Evolutionary conservation across 371 early-diverging fungal genomes (phyloP), one percentile per base, ranked within the genome.

Genomic region (Apophysomyces sp.): DNA sequence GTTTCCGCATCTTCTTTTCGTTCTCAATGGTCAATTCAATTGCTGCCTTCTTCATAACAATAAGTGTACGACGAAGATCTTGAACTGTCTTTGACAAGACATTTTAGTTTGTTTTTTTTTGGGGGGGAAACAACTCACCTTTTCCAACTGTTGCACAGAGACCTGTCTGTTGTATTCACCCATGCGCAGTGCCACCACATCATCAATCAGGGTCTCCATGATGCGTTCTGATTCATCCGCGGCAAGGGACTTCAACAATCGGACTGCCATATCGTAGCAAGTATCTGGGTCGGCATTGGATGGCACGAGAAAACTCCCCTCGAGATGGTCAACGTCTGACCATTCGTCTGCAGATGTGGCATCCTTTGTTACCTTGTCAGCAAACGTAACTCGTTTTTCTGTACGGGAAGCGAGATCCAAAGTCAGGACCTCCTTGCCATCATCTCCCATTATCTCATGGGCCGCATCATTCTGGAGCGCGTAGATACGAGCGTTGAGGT

Each of bases 21-120:
- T 88, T 90, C n/a, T 89, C 83, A 18, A 86, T 67, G 0, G 92
- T 89, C 1, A 89, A 82, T 21, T 86, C 82, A 7, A 88, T 74
- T 8, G 91, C 90, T 0, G 89, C 85, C 60, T 85, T 84, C 29
- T 92, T 87, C 89, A 92, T 89, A 0, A 87, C 85, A 41, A 89
- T 74, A 51, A 92, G 66, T 3, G 87, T 86, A 27, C 85, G 78
- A 52, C 87, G 82, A 36, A 92, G 72, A 32, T 91, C 89, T 53
- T 80, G 73, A 4, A 87, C 79, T 13, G 77, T 76, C 65, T 44
- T 18, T 1, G 5, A 44, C 9, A 21, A 21, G 21, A 44, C 16
- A 0, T 21, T 9, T 44, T 9, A 44, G 49, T 21, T 21, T 44
- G 4, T 8, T 18, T 21, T 9, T 7, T 5, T 3, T 9, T 9